These are phyloP conservation scores for Vitis hybrid DNA, from an alignment of 177 flowering plant species.

Conservation along the genomic window DNA sequence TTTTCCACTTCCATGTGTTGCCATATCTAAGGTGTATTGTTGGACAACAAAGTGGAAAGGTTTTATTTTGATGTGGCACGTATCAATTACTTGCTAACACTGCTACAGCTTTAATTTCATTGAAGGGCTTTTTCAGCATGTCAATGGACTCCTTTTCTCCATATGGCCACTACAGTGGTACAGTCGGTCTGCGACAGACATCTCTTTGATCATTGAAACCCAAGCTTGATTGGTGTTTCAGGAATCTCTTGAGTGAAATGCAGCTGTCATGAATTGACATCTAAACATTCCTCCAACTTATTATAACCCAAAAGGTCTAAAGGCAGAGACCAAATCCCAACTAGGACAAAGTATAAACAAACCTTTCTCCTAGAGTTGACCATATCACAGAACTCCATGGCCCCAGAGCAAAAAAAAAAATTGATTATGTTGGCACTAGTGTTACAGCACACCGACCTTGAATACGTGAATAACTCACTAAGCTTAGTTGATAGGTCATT, in stretches of 20 bases:
- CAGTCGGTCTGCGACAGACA: not conserved
- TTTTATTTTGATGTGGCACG: too few species aligned
- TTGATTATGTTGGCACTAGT: not conserved
- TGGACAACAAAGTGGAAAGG: too few species aligned
- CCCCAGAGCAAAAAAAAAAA: not conserved
- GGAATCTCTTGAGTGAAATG: slow-evolving; percentile 12
- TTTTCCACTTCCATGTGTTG: too few species aligned
- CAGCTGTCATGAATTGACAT: slow-evolving; percentile 21
- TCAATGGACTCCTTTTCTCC: too few species aligned
- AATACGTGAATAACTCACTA: not conserved
- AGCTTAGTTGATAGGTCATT: not conserved
- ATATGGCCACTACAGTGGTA: not conserved
- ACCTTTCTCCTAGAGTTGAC: slow-evolving; percentile 1
- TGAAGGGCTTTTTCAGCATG: too few species aligned
- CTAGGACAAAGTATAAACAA: not conserved
- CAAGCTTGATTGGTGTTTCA: slow-evolving; percentile 2
- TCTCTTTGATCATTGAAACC: slow-evolving; percentile 10
- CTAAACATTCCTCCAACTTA: not conserved
- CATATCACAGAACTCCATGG: not conserved
- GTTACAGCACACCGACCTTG: not conserved
- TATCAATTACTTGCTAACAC: too few species aligned
- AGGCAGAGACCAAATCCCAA: slow-evolving; percentile 6
- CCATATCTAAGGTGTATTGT: too few species aligned
- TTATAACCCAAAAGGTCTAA: not conserved
- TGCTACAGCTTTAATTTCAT: too few species aligned